Base-by-base conservation (phyloP, 2,329 filamentous ascomycete genomes). In the Fusarium xyrophilum region DNA sequence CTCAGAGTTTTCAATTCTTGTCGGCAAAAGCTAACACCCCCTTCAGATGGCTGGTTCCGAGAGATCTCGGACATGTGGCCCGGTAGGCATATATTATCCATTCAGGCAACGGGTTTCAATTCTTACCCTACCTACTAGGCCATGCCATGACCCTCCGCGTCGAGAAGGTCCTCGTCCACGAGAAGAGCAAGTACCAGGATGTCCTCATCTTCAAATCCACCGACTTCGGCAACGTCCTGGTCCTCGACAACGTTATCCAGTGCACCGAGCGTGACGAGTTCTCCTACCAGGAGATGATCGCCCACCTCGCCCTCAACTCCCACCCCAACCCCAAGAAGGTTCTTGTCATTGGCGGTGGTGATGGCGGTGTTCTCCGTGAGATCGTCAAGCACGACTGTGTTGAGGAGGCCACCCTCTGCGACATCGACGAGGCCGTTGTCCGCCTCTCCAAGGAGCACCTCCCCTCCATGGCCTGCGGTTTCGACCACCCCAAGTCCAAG, bases 211-310 rank as follows among this genome's bases (percentile, higher is more conserved):
- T 99, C 85, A 92, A 99, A 87, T 97, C 93, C 75, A 97, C 91
- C 85, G 89, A 98, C 87, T 92, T 98, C 82, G 96, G 96, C 81
- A 97, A 89, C 78, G 95, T 98, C 66, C 88, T 99, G 62, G 95
- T 99, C 69, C 89, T 99, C 74, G 96, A 99, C 88, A 98, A 98
- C 80, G 96, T 97, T 80, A 97, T 99, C 82, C 96, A 99, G 84
- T 93, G 90, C 88, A 98, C 96, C 74, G 96, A 99, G 89, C 91
- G 95, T 72, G 93, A 99, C 79, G 96, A 99, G 86, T 99, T 98
- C 87, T 93, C 94, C 76, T 97, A 97, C 89, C 96, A 99, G 87
- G 96, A 99, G 88, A 99, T 99, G 96, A 99, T 99, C 83, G 94
- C 95, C 75, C 93, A 99, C 84, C 88, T 99, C 73, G 96, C 93